Evolutionary conservation across 2,329 filamentous ascomycete genomes (phyloP), one percentile per base, ranked within the genome.

Genomic region (Sarocladiaceae sp.): DNA sequence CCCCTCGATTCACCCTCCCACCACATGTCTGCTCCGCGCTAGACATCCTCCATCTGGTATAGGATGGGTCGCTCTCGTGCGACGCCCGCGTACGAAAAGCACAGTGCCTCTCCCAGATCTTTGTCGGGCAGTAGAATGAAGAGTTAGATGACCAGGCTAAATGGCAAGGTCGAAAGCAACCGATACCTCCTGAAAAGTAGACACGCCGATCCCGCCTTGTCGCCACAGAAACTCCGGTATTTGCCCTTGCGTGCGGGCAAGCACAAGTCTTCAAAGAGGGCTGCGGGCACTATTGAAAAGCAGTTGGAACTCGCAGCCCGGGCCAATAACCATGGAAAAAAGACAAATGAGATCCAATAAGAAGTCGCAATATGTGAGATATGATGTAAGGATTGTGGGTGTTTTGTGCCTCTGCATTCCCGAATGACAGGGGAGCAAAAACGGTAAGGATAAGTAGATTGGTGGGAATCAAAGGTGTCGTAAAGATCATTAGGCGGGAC

Each of bases 401-500:
- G 6, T 6, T n/a, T 6, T 6, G 15, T 6, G 32, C 15, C 32
- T 18, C 15, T n/a, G 13, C 19, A n/a, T 33, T 33, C n/a, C 32
- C n/a, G n/a, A n/a, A 18, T 15, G 32, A 33, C 10, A 33, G 32
- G n/a, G 19, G 6, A 33, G 7, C 13, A n/a, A 33, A 5, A 33
- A 33, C 15, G 19, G 13, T 15, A 33, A 13, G 32, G 13, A 33
- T 5, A 33, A 33, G 27, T n/a, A 33, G 15, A 19, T 41, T 27
- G 26, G 19, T 41, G 37, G 37, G 37, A 41, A 41, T 41, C 37
- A 41, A 33, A 44, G 21, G 26, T 34, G 42, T 44, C 42, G 42
- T 44, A 34, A 34, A 44, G 33, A 44, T 44, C 42, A 34, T 44
- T 44, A 44, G 20, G 35, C 33, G 31, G 24, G 24, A 23, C 15